Base-by-base conservation (phyloP, 2,329 filamentous ascomycete genomes). In the Neonectria ditissima region DNA sequence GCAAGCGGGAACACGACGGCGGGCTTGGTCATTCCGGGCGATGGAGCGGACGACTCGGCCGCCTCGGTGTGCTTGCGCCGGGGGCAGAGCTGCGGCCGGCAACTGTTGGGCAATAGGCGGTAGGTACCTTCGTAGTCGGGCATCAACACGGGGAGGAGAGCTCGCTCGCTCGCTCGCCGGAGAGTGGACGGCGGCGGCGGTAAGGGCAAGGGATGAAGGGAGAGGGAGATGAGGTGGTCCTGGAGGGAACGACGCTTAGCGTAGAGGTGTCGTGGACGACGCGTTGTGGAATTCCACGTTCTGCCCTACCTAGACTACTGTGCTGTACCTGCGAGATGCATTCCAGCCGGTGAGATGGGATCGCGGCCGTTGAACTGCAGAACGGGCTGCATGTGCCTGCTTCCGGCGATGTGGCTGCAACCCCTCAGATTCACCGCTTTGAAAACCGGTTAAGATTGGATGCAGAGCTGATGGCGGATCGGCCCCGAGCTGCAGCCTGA, bases 371-470 rank as follows among this genome's bases (percentile, higher is more conserved):
- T 9, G 24, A 32, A 54, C 16, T 11, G 26, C 11, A 24, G 22
- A 30, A 13, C 18, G n/a, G 39, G 22, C 34, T 55, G 52, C 34
- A 55, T 44, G 22, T 55, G 8, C 41, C 37, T 55, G 37, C 6
- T 44, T 43, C 24, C 34, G 37, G 52, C n/a, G n/a, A 58, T 41
- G 44, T 58, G 30, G 52, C 45, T 39, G 26, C 24, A 24, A 16
- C 11, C 26, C 37, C n/a, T 57, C n/a, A 48, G 13, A 34, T 60
- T 64, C 62, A 64, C 62, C 62, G 62, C 62, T 56, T 48, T 37
- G 45, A 24, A 56, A 44, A 32, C 16, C 34, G 34, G 39, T 45
- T 41, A 52, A 48, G 34, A 48, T 41, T 47, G 24, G 41, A 28
- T 48, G 32, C 43, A 51, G n/a, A 20, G 26, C n/a, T 44, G 37